These are phyloP conservation scores for Termitomyces sp. DNA, from an alignment of 768 basidiomycete species.

Conservation along the genomic window DNA sequence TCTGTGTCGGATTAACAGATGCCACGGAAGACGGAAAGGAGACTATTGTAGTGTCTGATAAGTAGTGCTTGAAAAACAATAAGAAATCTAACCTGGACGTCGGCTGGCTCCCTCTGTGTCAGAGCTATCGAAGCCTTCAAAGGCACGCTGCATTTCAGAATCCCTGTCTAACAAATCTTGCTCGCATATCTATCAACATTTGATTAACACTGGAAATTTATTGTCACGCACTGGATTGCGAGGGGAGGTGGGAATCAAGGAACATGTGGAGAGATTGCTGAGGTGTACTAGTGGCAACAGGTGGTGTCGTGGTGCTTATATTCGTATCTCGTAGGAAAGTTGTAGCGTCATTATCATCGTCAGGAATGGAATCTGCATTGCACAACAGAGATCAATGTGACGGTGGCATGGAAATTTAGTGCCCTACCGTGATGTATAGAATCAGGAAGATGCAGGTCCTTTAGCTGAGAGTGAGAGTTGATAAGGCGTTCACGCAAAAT, in stretches of 20 bases:
- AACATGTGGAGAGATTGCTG: slow-evolving; percentile 56
- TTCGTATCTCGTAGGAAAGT: slow-evolving; percentile 35
- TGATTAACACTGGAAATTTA: neutral
- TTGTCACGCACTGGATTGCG: slow-evolving; percentile 48
- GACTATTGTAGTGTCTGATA: neutral
- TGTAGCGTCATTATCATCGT: slow-evolving; percentile 33
- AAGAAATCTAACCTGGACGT: slow-evolving; percentile 14
- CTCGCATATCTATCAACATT: slow-evolving; percentile 8
- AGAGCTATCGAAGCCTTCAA: slow-evolving; percentile 53
- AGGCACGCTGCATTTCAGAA: slow-evolving; percentile 67
- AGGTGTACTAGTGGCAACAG: slow-evolving; percentile 53
- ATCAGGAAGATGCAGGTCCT: slow-evolving; percentile 31
- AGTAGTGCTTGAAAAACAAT: neutral
- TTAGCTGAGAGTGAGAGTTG: slow-evolving; percentile 31
- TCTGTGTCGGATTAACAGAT: neutral
- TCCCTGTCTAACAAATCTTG: slow-evolving; percentile 67
- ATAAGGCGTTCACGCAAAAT: slow-evolving; percentile 42
- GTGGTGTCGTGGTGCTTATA: slow-evolving; percentile 37
- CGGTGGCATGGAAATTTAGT: neutral
- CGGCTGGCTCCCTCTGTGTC: slow-evolving; percentile 32
- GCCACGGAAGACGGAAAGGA: neutral
- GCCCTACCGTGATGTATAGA: slow-evolving; percentile 33
- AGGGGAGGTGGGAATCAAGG: slow-evolving; percentile 40
- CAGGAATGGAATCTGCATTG: slow-evolving; percentile 5
- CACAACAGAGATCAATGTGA: neutral